Conservation (phyloP, 2,329 filamentous ascomycete species). For the Colletotrichum falcatum region DNA sequence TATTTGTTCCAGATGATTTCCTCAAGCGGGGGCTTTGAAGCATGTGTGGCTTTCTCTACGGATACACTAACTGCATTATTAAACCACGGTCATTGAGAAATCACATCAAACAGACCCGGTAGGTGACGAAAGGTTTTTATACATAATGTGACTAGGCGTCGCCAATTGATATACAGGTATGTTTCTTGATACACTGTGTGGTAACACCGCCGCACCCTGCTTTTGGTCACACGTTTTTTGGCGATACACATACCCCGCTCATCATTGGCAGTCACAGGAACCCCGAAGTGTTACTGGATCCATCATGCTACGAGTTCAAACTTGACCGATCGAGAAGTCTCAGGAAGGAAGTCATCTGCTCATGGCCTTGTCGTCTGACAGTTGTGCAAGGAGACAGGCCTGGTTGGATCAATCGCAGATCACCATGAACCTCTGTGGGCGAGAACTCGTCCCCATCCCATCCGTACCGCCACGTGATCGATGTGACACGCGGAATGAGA, state of each 20-base stretch:
- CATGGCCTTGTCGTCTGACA: neutral
- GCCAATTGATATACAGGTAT: too few relatives aligned
- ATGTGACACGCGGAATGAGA: constrained; percentile 33
- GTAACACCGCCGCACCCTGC: neutral
- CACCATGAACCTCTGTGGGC: neutral
- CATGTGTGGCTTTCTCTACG: neutral
- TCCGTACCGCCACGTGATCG: constrained; percentile 25
- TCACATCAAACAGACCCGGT: neutral
- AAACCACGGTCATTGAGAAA: neutral
- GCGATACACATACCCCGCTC: neutral
- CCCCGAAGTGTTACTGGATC: neutral
- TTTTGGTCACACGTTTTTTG: neutral
- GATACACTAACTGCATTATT: neutral
- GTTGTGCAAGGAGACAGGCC: neutral
- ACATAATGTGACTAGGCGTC: neutral
- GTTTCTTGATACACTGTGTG: neutral
- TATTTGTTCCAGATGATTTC: constrained; percentile 11
- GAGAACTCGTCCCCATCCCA: neutral
- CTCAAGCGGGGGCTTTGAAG: neutral
- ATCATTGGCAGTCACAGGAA: neutral
- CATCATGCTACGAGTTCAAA: neutral
- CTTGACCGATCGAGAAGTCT: neutral
- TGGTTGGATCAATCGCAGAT: constrained; percentile 6
- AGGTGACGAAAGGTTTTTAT: neutral
- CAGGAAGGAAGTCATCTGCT: neutral